Evolutionary conservation across 2,329 filamentous ascomycete species (phyloP), one percentile per base, ranked within the genome.

Genomic region (Fusarium tanahbumbuense): DNA sequence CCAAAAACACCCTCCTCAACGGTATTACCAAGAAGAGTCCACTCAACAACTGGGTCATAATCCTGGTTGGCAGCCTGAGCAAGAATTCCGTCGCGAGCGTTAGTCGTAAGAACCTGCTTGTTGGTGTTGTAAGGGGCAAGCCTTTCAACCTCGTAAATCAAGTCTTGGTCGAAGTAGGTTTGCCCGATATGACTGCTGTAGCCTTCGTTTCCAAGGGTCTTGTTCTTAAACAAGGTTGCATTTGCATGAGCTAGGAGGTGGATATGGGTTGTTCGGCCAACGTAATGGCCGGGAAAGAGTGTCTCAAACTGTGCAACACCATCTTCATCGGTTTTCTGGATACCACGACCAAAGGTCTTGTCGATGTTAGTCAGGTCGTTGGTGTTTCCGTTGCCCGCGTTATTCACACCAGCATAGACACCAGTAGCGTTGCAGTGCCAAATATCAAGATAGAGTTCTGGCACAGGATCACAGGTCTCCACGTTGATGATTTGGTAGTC

Each of bases 151-250:
- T 80, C 73, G 5, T 77, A 63, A 59, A 88, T 83, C 42, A 91
- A 83, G 63, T 83, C 81, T 73, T 90, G 85, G 76, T 90, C 87
- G 73, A 89, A 88, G 80, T 89, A 91, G 57, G 89, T 78, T 76
- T 91, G 88, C n/a, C 89, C 88, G 30, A 91, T 84, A 76, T 91
- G 87, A 11, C 86, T 85, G 56, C 87, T 83, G 34, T 78, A 78
- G 45, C 76, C 77, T 1, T 78, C 74, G 30, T 74, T 76, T 22
- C 76, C 76, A 7, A 82, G 76, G 1, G 80, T 81, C 34, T 75
- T 66, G 70, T 82, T 81, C 32, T 70, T 48, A 18, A 76, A 68
- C 6, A 76, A 61, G 11, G 77, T 78, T 5, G 78, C 78, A 53
- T 80, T 80, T 49, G 77, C 71, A 67, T 81, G 76, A 81, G 83